These are phyloP conservation scores for Neonectria hederae DNA, from an alignment of 2,329 filamentous ascomycete genomes.

Conservation along the genomic window DNA sequence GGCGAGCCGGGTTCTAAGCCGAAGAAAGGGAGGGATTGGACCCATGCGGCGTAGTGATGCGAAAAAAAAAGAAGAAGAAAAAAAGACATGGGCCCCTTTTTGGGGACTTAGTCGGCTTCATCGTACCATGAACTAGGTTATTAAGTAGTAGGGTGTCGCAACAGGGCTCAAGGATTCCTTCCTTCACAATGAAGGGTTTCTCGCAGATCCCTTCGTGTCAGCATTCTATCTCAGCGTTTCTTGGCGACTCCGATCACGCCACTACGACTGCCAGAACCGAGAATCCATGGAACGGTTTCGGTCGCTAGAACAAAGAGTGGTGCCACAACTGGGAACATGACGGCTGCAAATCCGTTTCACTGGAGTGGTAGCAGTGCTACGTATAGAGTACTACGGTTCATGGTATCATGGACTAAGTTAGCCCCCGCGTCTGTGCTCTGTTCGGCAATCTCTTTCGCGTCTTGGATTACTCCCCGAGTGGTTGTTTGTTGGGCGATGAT, in stretches of 20 bases:
- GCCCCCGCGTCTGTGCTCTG: background rate
- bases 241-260: background rate
- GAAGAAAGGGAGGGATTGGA: background rate
- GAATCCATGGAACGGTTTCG: background rate
- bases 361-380: background rate
- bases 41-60: background rate
- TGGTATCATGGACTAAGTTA: background rate
- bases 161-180: background rate
- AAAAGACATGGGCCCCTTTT: background rate
- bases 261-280: background rate
- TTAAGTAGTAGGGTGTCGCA: background rate
- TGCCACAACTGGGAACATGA: background rate
- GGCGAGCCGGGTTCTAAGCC: background rate
- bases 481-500: background rate
- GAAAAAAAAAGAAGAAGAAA: background rate
- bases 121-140: slow-evolving; percentile 1
- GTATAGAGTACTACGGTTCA: no score
- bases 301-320: background rate
- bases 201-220: background rate
- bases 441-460: background rate
- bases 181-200: background rate
- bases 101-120: background rate
- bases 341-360: background rate
- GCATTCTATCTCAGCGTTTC: background rate
- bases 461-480: background rate